phyloP scores from a whole-genome alignment of 306 rosid species.

The cucumber (Cucumis sativus) region DNA sequence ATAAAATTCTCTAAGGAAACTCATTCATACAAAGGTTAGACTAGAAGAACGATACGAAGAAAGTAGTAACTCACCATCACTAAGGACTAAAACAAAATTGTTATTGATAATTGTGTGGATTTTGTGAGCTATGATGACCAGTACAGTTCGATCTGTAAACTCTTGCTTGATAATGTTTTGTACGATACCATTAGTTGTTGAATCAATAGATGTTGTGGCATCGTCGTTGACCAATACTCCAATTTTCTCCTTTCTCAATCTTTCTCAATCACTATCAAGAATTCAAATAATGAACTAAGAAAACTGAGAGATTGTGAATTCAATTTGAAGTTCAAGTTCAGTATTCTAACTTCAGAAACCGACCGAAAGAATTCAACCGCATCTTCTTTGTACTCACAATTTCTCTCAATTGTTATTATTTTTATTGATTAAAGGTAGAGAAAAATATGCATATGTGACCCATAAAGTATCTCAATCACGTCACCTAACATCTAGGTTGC shows the following conservation, averaged over 20 bases:
- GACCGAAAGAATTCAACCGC: too few species aligned
- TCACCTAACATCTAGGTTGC: too few species aligned
- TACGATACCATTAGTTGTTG: slow-evolving; percentile 61
- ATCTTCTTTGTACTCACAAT: slow-evolving; percentile 10
- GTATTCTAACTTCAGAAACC: too few species aligned
- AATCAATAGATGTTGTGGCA: slow-evolving; percentile 66
- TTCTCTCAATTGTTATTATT: too few species aligned
- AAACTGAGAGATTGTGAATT: too few species aligned
- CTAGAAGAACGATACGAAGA: background rate
- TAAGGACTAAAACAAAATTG: slow-evolving; percentile 73
- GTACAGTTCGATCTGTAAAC: slow-evolving; percentile 63
- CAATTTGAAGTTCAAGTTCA: too few species aligned
- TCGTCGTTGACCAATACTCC: slow-evolving; percentile 60
- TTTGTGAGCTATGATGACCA: slow-evolving; percentile 74
- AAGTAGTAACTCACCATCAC: slow-evolving; percentile 47
- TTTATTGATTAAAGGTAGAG: too few species aligned
- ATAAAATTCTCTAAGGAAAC: background rate
- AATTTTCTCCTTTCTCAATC: slow-evolving; percentile 56
- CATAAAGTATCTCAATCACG: too few species aligned
- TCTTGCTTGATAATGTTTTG: slow-evolving; percentile 57
- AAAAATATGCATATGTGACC: too few species aligned
- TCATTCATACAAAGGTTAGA: background rate
- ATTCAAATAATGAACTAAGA: background rate
- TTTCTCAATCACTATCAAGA: slow-evolving; percentile 39
- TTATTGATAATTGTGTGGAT: slow-evolving; percentile 77